Evolutionary conservation across 2,329 filamentous ascomycete species (phyloP).

Genomic region (Cercospora nicotianae): DNA sequence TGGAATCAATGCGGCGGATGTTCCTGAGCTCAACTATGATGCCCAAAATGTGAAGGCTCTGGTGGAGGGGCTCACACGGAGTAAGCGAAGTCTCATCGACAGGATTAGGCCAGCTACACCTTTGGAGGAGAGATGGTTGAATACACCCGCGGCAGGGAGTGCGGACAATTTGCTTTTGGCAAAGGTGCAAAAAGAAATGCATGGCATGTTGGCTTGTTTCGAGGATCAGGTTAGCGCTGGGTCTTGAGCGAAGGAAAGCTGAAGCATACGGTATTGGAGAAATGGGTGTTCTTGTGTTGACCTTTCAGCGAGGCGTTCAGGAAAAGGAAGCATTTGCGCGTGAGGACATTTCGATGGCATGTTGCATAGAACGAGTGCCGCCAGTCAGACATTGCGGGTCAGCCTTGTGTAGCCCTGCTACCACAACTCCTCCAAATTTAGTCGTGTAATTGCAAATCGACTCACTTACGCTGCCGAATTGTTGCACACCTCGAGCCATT

Average conservation of each 20-base stretch:
- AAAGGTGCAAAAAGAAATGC: constrained; percentile 70
- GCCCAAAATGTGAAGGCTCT: constrained; percentile 71
- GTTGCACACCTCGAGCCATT: neutral
- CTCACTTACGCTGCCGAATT: neutral
- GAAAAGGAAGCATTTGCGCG: neutral
- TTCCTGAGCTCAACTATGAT: constrained; percentile 76
- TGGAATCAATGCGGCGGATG: constrained; percentile 59
- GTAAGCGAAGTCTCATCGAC: constrained; percentile 65
- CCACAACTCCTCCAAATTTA: neutral
- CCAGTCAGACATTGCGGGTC: neutral
- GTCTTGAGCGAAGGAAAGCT: neutral
- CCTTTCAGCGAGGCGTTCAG: constrained; percentile 7
- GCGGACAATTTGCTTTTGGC: constrained; percentile 66
- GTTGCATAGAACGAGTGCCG: neutral
- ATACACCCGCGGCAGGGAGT: constrained; percentile 45
- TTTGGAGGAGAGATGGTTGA: constrained; percentile 65
- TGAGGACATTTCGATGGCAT: neutral
- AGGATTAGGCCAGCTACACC: constrained; percentile 71
- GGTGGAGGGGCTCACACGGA: constrained; percentile 72
- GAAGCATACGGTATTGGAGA: neutral
- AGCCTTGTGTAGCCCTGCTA: neutral
- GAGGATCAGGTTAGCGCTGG: constrained; percentile 20
- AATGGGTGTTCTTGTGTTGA: neutral
- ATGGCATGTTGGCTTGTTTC: constrained; percentile 51
- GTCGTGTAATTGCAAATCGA: neutral